These are phyloP conservation scores for Picochlorum costavermella DNA, from an alignment of 139 green algal genomes.

Conservation along the genomic window DNA sequence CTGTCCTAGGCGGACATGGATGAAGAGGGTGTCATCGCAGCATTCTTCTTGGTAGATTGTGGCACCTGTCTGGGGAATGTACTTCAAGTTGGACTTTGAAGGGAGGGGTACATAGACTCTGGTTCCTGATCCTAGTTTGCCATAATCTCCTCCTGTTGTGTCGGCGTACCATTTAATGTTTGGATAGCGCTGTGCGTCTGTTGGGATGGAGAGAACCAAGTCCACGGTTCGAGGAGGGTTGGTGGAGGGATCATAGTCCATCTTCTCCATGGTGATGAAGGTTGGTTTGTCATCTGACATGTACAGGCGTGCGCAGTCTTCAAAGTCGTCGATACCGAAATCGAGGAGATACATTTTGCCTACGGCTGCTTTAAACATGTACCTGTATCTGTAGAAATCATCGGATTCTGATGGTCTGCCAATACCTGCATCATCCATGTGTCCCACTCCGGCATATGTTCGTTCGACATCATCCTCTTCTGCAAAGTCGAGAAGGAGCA, in stretches of 20 bases:
- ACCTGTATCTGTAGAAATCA: slow-evolving; percentile 4
- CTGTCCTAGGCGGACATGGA: not conserved
- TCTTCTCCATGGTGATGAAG: slow-evolving; percentile 1
- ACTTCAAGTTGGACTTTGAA: not conserved
- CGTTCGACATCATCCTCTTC: not conserved
- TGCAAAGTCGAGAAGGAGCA: not conserved
- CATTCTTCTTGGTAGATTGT: not conserved
- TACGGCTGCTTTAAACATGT: not conserved
- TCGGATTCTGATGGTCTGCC: not conserved
- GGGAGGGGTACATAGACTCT: not conserved
- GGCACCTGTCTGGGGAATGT: not conserved
- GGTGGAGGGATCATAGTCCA: not conserved
- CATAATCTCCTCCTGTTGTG: slow-evolving; percentile 1
- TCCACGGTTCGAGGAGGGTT: not conserved
- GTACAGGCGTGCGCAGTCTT: not conserved
- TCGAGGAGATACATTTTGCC: slow-evolving; percentile 1
- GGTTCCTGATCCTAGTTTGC: slow-evolving; percentile 1
- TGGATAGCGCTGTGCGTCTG: not conserved
- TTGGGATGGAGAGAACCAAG: not conserved
- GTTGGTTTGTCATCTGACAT: not conserved
- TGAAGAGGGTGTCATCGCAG: not conserved
- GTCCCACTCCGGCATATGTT: not conserved
- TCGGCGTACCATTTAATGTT: not conserved
- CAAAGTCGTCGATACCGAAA: slow-evolving; percentile 1
- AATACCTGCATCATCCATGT: not conserved